Percentiles rank a stretch among this genome's conserved stretches.
phyloP scores from a whole-genome alignment of 257 asterid genomes.

The Capsicum pubescens region DNA sequence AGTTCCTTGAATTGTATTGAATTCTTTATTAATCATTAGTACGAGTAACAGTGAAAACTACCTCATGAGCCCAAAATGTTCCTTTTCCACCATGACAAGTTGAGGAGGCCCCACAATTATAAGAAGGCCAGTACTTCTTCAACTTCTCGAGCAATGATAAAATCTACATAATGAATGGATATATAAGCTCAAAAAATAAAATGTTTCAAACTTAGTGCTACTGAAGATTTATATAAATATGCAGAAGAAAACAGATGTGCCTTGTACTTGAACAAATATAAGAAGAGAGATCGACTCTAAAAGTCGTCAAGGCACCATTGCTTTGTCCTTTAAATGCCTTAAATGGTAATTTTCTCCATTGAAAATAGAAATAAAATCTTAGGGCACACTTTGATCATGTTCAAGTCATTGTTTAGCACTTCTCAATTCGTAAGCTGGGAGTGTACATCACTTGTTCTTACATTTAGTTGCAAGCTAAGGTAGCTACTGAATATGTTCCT shows the following conservation, averaged over 20 bases:
- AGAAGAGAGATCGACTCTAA: background rate
- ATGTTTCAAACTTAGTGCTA: background rate
- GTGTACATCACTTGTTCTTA: too few species aligned
- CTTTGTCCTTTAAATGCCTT: too few species aligned
- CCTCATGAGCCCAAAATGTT: constrained; percentile 97
- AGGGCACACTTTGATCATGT: too few species aligned
- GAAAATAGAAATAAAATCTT: too few species aligned
- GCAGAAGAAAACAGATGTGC: background rate
- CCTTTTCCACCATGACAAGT: constrained; percentile 85
- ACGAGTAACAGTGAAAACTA: constrained; percentile 34
- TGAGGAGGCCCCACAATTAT: constrained; percentile 60
- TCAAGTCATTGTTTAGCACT: too few species aligned
- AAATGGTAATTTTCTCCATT: too few species aligned
- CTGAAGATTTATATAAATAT: background rate
- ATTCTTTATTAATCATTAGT: constrained; percentile 29
- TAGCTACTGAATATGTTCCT: too few species aligned
- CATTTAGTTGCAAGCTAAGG: too few species aligned
- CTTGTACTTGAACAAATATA: background rate
- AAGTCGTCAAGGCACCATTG: too few species aligned
- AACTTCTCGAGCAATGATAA: constrained; percentile 58
- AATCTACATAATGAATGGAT: constrained; percentile 48
- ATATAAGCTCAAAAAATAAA: background rate
- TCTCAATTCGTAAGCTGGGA: too few species aligned
- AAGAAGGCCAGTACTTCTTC: constrained; percentile 81
- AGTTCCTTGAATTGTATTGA: constrained; percentile 42